A percentile compares a stretch with the other conserved stretches of the same genome.
Conservation (phyloP, 331 rosid species). For the Pyracantha coccinea region DNA sequence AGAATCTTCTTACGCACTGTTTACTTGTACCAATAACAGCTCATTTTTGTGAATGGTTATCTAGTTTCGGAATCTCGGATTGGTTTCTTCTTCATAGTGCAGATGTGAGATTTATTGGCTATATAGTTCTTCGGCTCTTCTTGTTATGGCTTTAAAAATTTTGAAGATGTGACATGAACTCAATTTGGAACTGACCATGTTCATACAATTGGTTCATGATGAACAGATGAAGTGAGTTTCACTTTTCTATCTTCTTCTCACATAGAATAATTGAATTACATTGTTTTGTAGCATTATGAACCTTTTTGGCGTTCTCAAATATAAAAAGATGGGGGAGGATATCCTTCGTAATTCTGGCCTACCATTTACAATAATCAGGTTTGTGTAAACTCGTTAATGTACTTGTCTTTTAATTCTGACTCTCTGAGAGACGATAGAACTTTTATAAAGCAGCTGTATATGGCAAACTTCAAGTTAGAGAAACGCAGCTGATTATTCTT, state of each 20-base stretch:
- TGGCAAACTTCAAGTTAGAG: neutral
- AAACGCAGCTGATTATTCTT: neutral
- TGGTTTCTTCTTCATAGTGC: neutral
- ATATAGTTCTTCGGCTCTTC: neutral
- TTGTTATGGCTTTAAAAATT: neutral
- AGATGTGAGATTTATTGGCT: neutral
- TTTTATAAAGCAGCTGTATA: neutral
- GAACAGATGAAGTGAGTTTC: neutral
- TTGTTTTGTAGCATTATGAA: slow-evolving; percentile 60
- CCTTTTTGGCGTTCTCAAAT: slow-evolving; percentile 90
- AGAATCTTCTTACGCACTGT: too few species aligned
- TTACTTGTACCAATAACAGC: too few species aligned
- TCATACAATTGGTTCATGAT: neutral
- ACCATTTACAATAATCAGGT: slow-evolving; percentile 95
- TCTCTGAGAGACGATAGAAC: too few species aligned
- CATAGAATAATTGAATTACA: neutral
- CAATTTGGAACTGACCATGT: neutral
- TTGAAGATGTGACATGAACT: neutral
- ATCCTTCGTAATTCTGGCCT: slow-evolving; percentile 70
- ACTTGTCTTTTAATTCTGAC: neutral
- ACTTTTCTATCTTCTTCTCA: neutral
- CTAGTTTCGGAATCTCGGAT: neutral
- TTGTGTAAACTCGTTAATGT: slow-evolving; percentile 6
- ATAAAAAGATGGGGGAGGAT: slow-evolving; percentile 93
- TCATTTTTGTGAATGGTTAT: too few species aligned